phyloP scores from a whole-genome alignment of 768 basidiomycete species.

The Lyophyllum shimeji region DNA sequence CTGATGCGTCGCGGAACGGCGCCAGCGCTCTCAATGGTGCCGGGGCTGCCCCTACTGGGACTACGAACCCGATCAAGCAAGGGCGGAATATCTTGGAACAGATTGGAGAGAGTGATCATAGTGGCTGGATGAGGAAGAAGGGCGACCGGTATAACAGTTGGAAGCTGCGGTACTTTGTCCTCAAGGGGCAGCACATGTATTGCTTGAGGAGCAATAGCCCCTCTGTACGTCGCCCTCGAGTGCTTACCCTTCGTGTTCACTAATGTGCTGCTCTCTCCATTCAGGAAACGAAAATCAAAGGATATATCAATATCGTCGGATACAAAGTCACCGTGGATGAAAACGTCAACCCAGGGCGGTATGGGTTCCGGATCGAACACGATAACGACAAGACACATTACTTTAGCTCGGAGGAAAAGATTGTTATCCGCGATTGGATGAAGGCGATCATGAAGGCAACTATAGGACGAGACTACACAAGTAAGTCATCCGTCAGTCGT shows the following conservation, averaged over 20 bases:
- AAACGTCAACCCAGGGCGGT: slow-evolving; percentile 87
- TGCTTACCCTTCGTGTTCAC: neutral
- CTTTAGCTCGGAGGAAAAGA: slow-evolving; percentile 91
- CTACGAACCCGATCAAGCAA: slow-evolving; percentile 42
- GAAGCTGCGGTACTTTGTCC: slow-evolving; percentile 89
- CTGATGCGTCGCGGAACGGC: slow-evolving; percentile 9
- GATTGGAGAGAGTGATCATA: slow-evolving; percentile 87
- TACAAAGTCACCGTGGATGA: slow-evolving; percentile 94
- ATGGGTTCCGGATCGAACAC: slow-evolving; percentile 94
- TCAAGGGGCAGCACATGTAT: slow-evolving; percentile 92
- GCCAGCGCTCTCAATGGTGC: slow-evolving; percentile 12
- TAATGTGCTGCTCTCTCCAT: slow-evolving; percentile 4
- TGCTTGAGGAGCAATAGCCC: slow-evolving; percentile 76
- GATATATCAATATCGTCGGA: slow-evolving; percentile 88
- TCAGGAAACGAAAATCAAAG: slow-evolving; percentile 93
- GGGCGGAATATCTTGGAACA: slow-evolving; percentile 83
- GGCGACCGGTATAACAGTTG: slow-evolving; percentile 91
- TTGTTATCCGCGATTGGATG: slow-evolving; percentile 95
- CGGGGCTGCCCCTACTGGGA: neutral
- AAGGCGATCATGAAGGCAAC: slow-evolving; percentile 99
- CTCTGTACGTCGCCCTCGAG: slow-evolving; percentile 40
- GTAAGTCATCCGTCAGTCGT: slow-evolving; percentile 42
- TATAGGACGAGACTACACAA: slow-evolving; percentile 89
- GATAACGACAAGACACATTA: slow-evolving; percentile 83
- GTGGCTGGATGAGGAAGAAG: slow-evolving; percentile 96